Evolutionary conservation across 768 basidiomycete genomes (phyloP).

Genomic region (Auriculariales sp.): DNA sequence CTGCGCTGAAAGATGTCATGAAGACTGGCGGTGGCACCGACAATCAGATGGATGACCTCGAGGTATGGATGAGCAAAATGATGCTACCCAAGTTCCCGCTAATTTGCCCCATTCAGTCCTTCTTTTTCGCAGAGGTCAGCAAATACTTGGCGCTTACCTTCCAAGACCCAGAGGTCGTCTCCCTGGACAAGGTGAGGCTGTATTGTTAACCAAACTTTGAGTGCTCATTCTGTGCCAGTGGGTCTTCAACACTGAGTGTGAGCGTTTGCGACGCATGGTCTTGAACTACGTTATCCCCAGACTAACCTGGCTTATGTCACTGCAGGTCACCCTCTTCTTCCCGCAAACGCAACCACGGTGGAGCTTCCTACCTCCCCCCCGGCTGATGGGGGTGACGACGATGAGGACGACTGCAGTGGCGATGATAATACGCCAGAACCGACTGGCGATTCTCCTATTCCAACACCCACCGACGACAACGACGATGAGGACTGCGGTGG

Average conservation of each 20-base stretch:
- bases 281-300: neutral
- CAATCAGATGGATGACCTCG: neutral
- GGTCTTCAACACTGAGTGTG: constrained; percentile 51
- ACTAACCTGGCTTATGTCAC: neutral
- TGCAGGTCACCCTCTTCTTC: neutral
- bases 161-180: constrained; percentile 51
- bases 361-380: neutral
- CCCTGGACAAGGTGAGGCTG: constrained; percentile 55
- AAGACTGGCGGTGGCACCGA: constrained; percentile 10
- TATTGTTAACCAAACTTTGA: too few species aligned
- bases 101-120: constrained; percentile 57
- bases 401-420: neutral
- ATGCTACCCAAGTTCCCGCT: constrained; percentile 13
- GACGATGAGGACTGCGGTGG: neutral
- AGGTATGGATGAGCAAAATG: neutral
- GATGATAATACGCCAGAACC: neutral
- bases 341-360: neutral
- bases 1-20: constrained; percentile 44
- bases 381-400: neutral
- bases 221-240: too few species aligned
- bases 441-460: neutral
- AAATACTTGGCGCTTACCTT: constrained; percentile 72
- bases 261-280: constrained; percentile 22
- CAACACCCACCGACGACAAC: neutral
- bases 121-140: constrained; percentile 61